A percentile compares a stretch with the other conserved stretches of the same genome.
These are phyloP conservation scores for Phytopythium chamaehyphon DNA, from an alignment of 352 stramenopile genomes.

Conservation along the genomic window DNA sequence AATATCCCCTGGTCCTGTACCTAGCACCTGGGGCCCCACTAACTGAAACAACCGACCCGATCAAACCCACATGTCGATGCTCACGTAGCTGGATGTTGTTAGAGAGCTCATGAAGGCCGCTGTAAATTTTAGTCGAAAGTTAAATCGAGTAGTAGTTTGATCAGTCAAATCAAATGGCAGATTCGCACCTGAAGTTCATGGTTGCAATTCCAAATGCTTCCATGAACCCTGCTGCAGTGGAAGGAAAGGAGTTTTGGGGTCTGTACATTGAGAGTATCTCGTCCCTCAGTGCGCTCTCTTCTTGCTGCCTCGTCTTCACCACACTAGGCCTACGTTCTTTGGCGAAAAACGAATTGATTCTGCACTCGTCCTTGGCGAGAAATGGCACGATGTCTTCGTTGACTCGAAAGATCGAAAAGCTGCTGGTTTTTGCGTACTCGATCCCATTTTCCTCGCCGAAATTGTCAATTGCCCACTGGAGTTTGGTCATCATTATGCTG, in stretches of 20 bases:
- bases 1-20: too few relatives aligned
- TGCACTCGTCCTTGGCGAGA: slow-evolving; percentile 31
- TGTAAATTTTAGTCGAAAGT: too few relatives aligned
- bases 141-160: too few relatives aligned
- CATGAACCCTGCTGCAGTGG: slow-evolving; percentile 12
- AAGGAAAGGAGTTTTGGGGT: slow-evolving; percentile 1
- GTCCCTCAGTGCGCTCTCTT: slow-evolving; percentile 18
- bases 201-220: slow-evolving; percentile 2
- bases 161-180: too few relatives aligned
- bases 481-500: slow-evolving; percentile 51
- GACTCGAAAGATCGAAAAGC: slow-evolving; percentile 32
- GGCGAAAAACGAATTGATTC: slow-evolving; percentile 30
- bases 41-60: too few relatives aligned
- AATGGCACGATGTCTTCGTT: slow-evolving; percentile 34
- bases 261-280: slow-evolving; percentile 26
- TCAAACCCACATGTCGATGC: too few relatives aligned
- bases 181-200: too few relatives aligned
- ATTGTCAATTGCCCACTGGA: slow-evolving; percentile 32
- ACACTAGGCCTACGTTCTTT: slow-evolving; percentile 13
- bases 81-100: too few relatives aligned
- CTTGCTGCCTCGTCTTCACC: slow-evolving; percentile 7
- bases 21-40: too few relatives aligned
- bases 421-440: slow-evolving; percentile 40
- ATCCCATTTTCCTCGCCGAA: slow-evolving; percentile 9
- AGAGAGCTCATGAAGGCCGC: too few relatives aligned